Base-by-base conservation (phyloP, 805 yeast genomes). In the Diddensiella santjacobensis region DNA sequence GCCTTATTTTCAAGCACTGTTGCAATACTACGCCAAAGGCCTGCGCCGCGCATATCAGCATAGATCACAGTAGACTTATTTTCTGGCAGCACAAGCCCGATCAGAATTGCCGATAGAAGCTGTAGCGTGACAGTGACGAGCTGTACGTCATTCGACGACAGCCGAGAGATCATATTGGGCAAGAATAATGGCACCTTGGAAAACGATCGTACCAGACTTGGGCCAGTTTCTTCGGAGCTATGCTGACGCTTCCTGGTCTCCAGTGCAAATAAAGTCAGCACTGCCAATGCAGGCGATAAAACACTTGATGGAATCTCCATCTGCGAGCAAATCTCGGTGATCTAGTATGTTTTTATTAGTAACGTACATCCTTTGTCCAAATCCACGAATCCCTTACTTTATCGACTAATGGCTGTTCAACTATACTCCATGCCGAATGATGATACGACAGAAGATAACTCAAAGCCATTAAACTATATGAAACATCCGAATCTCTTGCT, bases 31-130 rank as follows among this genome's bases (percentile, higher is more conserved):
- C 53, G 44, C 45, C 51, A 54, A n/a, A 58, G 29, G 11, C 55
- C 61, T 5, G 59, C 55, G 23, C 46, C 52, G 30, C 59, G 51
- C 40, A 58, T 43, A 19, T 42, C 41, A 20, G 57, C 48, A 49
- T 52, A 56, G 5, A 56, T 35, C 35, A 41, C 44, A 31, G 53
- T 44, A n/a, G 48, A 33, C 19, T 38, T 30, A 15, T 40, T 35
- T 6, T 44, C 15, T 22, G 51, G 51, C 17, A 55, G 43, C 17
- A 53, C 54, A 38, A 55, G 45, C 4, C 57, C 56, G 4, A 52
- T 48, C 22, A 55, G 48, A 23, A 53, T 30, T 11, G 52, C 44
- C 36, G 47, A 46, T 40, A 55, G 49, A 26, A 49, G 43, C 40
- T 55, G 58, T 13, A 55, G 15, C 8, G 57, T 37, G 5, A 52